These are phyloP conservation scores for Cladochytrium replicatum DNA, from an alignment of 192 early-diverging fungal species.

Conservation along the genomic window DNA sequence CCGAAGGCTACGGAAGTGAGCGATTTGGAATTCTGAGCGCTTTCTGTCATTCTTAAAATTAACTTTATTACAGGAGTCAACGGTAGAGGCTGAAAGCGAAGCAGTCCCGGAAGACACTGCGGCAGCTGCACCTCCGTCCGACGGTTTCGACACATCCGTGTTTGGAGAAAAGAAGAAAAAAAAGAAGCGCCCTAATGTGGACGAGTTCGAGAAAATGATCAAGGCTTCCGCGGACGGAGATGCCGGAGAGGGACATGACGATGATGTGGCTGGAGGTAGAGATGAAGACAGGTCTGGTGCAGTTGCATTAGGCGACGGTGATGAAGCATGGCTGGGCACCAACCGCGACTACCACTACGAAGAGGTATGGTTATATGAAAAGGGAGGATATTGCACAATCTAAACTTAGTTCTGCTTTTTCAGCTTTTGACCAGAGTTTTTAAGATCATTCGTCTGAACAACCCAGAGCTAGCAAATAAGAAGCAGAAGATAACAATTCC, in stretches of 20 bases:
- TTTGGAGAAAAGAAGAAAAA: slow-evolving; percentile 77
- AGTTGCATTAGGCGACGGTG: too few relatives aligned
- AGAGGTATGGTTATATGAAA: too few relatives aligned
- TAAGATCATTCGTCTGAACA: slow-evolving; percentile 81
- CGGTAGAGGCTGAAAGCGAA: slow-evolving; percentile 27
- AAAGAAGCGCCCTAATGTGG: slow-evolving; percentile 59
- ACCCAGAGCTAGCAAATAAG: slow-evolving; percentile 85
- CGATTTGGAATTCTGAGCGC: neutral
- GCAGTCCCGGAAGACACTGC: slow-evolving; percentile 22
- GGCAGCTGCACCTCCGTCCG: slow-evolving; percentile 28
- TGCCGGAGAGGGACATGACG: slow-evolving; percentile 22
- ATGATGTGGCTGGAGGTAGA: slow-evolving; percentile 9
- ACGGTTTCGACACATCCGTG: slow-evolving; percentile 37
- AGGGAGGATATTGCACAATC: too few relatives aligned
- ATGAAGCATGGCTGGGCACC: slow-evolving; percentile 77
- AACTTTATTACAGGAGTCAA: slow-evolving; percentile 5
- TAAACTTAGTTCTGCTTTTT: too few relatives aligned
- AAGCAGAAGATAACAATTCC: slow-evolving; percentile 91
- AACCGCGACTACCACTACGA: slow-evolving; percentile 91
- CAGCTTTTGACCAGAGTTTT: slow-evolving; percentile 85
- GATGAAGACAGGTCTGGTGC: too few relatives aligned
- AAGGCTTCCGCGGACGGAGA: slow-evolving; percentile 38
- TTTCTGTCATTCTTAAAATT: neutral
- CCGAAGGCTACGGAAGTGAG: too few relatives aligned
- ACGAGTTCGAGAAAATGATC: slow-evolving; percentile 75